Evolutionary conservation across 129 eudicot genomes (phyloP).

Genomic region (Calendula officinalis): DNA sequence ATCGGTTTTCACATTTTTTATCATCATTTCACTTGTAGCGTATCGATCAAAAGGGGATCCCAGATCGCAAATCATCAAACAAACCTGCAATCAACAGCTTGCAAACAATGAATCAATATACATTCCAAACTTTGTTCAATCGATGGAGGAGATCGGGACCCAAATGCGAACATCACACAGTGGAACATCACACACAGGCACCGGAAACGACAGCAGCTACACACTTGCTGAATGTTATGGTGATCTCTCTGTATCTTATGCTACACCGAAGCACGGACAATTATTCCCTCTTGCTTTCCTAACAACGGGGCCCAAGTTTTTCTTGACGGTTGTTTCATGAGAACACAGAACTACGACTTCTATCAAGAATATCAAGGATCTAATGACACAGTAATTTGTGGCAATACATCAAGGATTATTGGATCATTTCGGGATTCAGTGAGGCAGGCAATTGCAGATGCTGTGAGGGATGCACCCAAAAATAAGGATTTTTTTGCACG

Average conservation of each 20-base stretch:
- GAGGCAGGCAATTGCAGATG: conserved; percentile 42
- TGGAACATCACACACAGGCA: conserved; percentile 45
- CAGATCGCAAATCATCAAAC: conserved; percentile 37
- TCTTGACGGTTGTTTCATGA: conserved; percentile 80
- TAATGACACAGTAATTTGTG: conserved; percentile 42
- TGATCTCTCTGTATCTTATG: conserved; percentile 71
- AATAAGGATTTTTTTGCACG: conserved; percentile 35
- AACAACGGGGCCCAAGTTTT: conserved; percentile 41
- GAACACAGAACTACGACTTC: conserved; percentile 54
- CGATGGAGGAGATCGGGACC: conserved; percentile 42
- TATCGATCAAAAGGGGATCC: conserved; percentile 46
- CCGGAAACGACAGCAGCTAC: conserved; percentile 42
- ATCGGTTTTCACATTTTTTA: conserved; percentile 4
- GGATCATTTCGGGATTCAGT: conserved; percentile 30
- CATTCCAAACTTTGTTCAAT: conserved; percentile 42
- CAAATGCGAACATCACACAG: conserved; percentile 38
- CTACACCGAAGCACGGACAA: conserved; percentile 55
- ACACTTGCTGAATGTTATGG: conserved; percentile 73
- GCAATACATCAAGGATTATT: conserved; percentile 36
- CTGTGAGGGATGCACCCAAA: conserved; percentile 35
- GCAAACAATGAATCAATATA: conserved; percentile 22
- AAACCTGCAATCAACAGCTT: conserved; percentile 25
- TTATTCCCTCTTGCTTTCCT: conserved; percentile 62
- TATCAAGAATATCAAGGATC: conserved; percentile 46
- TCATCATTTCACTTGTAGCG: conserved; percentile 24